These are phyloP conservation scores for Penicillium verhagenii DNA, from an alignment of 495 filamentous ascomycete genomes.

Conservation along the genomic window DNA sequence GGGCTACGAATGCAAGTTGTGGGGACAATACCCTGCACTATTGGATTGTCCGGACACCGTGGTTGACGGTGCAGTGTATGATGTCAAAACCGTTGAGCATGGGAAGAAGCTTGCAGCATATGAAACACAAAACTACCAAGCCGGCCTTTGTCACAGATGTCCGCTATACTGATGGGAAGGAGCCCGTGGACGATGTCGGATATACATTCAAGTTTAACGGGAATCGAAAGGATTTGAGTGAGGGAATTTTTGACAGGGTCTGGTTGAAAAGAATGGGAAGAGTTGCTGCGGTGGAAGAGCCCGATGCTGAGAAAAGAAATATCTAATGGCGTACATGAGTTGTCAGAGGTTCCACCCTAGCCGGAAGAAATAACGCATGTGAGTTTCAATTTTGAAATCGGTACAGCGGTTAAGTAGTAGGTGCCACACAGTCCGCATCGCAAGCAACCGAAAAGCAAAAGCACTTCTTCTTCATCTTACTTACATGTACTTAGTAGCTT, in stretches of 20 bases:
- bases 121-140: constrained; percentile 28
- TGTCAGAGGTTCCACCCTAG: too few species aligned
- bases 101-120: constrained; percentile 24
- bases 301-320: too few species aligned
- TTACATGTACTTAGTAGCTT: too few species aligned
- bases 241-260: neutral
- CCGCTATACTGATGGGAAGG: constrained; percentile 22
- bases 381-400: too few species aligned
- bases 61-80: constrained; percentile 25
- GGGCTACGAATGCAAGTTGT: constrained; percentile 10
- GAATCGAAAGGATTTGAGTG: constrained; percentile 15
- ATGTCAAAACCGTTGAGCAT: constrained; percentile 22
- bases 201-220: constrained; percentile 27
- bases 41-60: constrained; percentile 16
- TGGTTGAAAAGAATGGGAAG: neutral
- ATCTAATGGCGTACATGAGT: too few species aligned
- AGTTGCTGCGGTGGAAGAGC: too few species aligned
- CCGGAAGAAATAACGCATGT: too few species aligned
- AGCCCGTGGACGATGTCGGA: constrained; percentile 20
- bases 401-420: too few species aligned
- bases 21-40: constrained; percentile 28
- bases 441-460: too few species aligned
- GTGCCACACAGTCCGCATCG: too few species aligned
- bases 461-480: too few species aligned
- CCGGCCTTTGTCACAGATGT: constrained; percentile 25